A percentile compares a stretch with the other conserved stretches of the same genome.
These are phyloP conservation scores for Fusarium incarnatum DNA, from an alignment of 2,329 filamentous ascomycete species.

Conservation along the genomic window DNA sequence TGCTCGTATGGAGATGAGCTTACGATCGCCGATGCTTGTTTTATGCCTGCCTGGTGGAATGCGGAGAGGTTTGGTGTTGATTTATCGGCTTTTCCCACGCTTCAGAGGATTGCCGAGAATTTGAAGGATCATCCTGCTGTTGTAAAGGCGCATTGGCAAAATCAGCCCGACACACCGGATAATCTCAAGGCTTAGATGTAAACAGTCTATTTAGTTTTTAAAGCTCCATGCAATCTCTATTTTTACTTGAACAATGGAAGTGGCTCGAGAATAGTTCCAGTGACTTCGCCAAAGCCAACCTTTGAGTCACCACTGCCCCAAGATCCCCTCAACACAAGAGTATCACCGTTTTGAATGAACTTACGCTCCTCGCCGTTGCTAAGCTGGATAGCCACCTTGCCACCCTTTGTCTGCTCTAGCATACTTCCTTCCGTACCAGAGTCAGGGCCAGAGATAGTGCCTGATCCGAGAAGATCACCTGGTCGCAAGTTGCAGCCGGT, in stretches of 20 bases:
- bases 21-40: conserved; percentile 68
- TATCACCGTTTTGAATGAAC: conserved; percentile 41
- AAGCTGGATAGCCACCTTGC: conserved; percentile 73
- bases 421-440: conserved; percentile 74
- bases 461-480: conserved; percentile 81
- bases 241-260: conserved; percentile 47
- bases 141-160: conserved; percentile 63
- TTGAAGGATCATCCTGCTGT: conserved; percentile 64
- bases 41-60: conserved; percentile 69
- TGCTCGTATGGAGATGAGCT: conserved; percentile 68
- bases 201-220: not conserved
- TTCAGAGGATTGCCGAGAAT: conserved; percentile 58
- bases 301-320: conserved; percentile 73
- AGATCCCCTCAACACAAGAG: conserved; percentile 71
- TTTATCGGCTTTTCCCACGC: conserved; percentile 59
- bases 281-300: conserved; percentile 82
- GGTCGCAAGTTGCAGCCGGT: conserved; percentile 79
- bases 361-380: conserved; percentile 65
- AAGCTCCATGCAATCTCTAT: too few relatives aligned
- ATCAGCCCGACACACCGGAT: conserved; percentile 62
- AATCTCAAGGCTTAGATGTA: conserved; percentile 41
- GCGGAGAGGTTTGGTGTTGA: conserved; percentile 67
- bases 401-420: conserved; percentile 77
- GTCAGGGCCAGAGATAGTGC: conserved; percentile 76
- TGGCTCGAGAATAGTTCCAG: conserved; percentile 65